A percentile compares a stretch with the other conserved stretches of the same genome.
Conservation (phyloP, 2,329 filamentous ascomycete species). For the Aspergillus costaricaensis region DNA sequence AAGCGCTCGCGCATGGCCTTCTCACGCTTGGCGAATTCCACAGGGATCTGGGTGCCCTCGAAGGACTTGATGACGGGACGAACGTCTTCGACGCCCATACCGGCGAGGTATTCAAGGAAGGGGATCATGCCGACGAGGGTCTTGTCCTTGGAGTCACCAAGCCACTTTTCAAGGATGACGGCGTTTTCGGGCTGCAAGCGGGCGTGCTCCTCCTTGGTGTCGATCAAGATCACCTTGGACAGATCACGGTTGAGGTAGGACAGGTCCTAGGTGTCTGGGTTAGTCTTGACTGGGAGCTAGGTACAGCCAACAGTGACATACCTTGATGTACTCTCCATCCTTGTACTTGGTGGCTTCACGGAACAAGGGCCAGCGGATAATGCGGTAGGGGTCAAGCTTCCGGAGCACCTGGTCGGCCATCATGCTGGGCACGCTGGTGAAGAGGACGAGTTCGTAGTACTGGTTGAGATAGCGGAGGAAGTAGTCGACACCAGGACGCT, state of each 20-base stretch:
- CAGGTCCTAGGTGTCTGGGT: constrained; percentile 67
- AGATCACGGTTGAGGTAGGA: constrained; percentile 95
- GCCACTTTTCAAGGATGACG: constrained; percentile 89
- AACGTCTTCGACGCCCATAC: constrained; percentile 87
- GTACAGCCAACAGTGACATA: constrained; percentile 40
- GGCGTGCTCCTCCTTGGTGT: constrained; percentile 80
- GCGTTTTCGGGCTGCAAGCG: constrained; percentile 95
- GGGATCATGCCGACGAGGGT: constrained; percentile 87
- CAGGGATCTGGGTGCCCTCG: constrained; percentile 83
- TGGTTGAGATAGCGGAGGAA: constrained; percentile 95
- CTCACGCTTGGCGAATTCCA: constrained; percentile 86
- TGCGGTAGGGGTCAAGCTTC: constrained; percentile 92
- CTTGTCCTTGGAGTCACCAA: constrained; percentile 76
- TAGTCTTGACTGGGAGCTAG: constrained; percentile 12
- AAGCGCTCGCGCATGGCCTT: constrained; percentile 82
- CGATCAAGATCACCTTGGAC: constrained; percentile 91
- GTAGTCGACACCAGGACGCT: constrained; percentile 93
- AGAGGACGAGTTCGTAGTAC: constrained; percentile 97
- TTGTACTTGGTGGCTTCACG: constrained; percentile 97
- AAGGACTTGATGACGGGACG: constrained; percentile 85
- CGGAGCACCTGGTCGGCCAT: constrained; percentile 85
- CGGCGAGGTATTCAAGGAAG: constrained; percentile 95
- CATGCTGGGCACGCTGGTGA: constrained; percentile 82
- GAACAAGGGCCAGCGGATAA: constrained; percentile 93
- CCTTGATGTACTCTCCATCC: constrained; percentile 95